These are phyloP conservation scores for Cercospora janseana DNA, from an alignment of 2,329 filamentous ascomycete genomes.

Conservation along the genomic window DNA sequence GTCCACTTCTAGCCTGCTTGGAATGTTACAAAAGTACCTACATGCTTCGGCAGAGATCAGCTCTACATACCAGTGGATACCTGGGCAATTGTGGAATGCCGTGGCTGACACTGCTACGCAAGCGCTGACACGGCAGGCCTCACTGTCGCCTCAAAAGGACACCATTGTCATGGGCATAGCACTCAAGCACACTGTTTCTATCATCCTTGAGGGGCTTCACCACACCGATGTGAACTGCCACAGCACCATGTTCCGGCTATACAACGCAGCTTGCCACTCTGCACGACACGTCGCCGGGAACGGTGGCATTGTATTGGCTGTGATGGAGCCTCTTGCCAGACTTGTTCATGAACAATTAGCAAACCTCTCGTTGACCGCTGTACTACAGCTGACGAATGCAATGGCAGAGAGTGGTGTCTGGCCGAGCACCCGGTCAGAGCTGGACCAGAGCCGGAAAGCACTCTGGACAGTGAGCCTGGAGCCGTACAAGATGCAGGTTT, in stretches of 20 bases:
- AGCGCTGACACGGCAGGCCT: slow-evolving; percentile 10
- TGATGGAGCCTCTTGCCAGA: slow-evolving; percentile 57
- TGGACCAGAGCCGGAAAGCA: slow-evolving; percentile 64
- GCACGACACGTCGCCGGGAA: slow-evolving; percentile 65
- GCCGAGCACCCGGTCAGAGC: slow-evolving; percentile 59
- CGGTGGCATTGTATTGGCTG: slow-evolving; percentile 61
- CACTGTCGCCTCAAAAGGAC: slow-evolving; percentile 17
- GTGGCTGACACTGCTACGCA: slow-evolving; percentile 18
- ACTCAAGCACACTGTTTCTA: slow-evolving; percentile 66
- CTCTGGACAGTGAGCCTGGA: slow-evolving; percentile 60
- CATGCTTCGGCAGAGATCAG: slow-evolving; percentile 9
- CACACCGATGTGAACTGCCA: slow-evolving; percentile 3
- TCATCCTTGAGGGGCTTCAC: slow-evolving; percentile 63
- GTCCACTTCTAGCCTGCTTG: slow-evolving; percentile 20
- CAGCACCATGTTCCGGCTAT: slow-evolving; percentile 23
- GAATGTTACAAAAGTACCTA: slow-evolving; percentile 22
- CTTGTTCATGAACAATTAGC: slow-evolving; percentile 18
- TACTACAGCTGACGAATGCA: slow-evolving; percentile 21
- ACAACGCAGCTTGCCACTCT: slow-evolving; percentile 43
- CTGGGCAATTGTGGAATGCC: slow-evolving; percentile 20
- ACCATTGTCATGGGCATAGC: slow-evolving; percentile 20
- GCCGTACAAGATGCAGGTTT: slow-evolving; percentile 37
- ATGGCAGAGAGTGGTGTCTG: slow-evolving; percentile 39
- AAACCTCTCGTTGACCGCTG: slow-evolving; percentile 10
- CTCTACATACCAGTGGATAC: neutral